Conservation (phyloP, 306 rosid genomes). For the Purshia tridentata region DNA sequence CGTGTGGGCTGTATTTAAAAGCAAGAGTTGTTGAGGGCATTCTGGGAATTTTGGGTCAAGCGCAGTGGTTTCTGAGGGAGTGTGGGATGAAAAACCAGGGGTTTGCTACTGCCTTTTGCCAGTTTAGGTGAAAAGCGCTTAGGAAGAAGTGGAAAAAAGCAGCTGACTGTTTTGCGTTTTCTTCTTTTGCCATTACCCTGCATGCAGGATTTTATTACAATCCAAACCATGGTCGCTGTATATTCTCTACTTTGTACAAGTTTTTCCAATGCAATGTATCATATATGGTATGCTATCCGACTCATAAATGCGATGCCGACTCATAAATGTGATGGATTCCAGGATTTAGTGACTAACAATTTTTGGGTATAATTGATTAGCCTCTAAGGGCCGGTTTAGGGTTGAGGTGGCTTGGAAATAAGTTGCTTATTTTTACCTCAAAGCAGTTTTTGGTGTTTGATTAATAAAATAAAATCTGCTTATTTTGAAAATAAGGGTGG, state of each 20-base stretch:
- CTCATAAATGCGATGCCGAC: constrained; percentile 7
- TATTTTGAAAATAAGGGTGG: too few species aligned
- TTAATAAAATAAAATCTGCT: too few species aligned
- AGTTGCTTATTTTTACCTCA: too few species aligned
- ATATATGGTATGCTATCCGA: neutral
- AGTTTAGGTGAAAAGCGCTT: neutral
- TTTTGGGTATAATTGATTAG: too few species aligned
- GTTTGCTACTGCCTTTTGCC: neutral
- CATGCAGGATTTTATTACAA: constrained; percentile 14
- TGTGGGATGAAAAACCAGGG: constrained; percentile 3
- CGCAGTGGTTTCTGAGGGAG: constrained; percentile 19
- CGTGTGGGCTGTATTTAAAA: neutral
- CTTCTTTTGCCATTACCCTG: neutral
- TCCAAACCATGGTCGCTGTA: neutral
- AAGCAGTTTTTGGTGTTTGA: too few species aligned
- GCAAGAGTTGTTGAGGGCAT: constrained; percentile 13
- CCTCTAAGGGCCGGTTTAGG: too few species aligned
- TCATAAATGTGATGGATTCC: constrained; percentile 12
- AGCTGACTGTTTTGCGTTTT: constrained; percentile 15
- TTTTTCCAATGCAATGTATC: neutral
- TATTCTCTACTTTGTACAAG: too few species aligned
- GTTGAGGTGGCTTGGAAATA: too few species aligned
- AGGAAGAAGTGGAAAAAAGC: constrained; percentile 12
- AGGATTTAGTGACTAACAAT: neutral
- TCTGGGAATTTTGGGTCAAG: neutral